Evolutionary conservation across 2,329 filamentous ascomycete genomes (phyloP), one percentile per base, ranked within the genome.

Genomic region (Metarhizium robertsii): DNA sequence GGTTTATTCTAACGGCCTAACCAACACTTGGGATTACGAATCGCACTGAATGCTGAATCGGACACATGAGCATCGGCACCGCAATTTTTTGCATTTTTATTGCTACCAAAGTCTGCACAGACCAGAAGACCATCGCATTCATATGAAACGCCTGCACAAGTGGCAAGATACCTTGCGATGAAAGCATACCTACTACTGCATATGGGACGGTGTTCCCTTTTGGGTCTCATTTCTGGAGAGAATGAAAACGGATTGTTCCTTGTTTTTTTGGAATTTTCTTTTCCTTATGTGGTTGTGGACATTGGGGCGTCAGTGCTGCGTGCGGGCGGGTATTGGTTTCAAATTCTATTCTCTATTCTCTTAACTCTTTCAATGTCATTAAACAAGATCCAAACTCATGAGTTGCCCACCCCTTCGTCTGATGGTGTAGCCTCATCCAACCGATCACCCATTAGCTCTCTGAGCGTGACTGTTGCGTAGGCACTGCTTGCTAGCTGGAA

Each of bases 391-490:
- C 36, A 54, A 52, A 42, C 6, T 42, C 34, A 29, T 45, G 4
- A 48, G 18, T 8, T 30, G 20, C 30, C 30, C 1, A 36, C 2
- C 14, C 25, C 2, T 3, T 36, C 32, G n/a, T 55, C 43, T 20
- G 16, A 48, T 25, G 34, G 5, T 16, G 48, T 20, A 60, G 57
- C 43, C 10, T 61, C 61, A 53, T 70, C 66, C 7, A 65, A 65
- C 16, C 66, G 61, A 29, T 74, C 70, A n/a, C 74, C 73, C 77
- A 90, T 91, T 59, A 95, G 71, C 71, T 95, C 90, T 53, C 90
- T 75, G 60, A 95, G 68, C 13, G 88, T 87, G 77, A 95, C 89
- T 0, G 90, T 95, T 0, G 90, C 90, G 72, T 95, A 95, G 65
- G 90, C 87, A 65, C 88, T 91, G 51, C 85, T 84, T 1, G 84